Evolutionary conservation across 352 stramenopile species (phyloP).

Genomic region (Aphanomyces invadans): DNA sequence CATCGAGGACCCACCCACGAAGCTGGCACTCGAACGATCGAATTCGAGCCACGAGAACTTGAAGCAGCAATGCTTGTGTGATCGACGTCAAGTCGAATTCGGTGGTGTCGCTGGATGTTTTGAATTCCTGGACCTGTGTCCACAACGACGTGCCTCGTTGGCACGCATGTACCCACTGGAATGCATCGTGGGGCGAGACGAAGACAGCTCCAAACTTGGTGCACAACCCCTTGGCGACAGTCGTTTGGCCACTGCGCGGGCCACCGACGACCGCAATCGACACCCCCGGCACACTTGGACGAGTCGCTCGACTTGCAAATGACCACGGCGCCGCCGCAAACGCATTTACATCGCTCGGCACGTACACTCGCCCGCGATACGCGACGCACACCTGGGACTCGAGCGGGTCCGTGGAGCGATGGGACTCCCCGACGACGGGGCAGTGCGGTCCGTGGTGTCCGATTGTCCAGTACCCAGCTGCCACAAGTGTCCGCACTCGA

Average conservation of each 20-base stretch:
- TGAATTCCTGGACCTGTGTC: background rate
- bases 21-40: background rate
- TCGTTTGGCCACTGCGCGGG: background rate
- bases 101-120: background rate
- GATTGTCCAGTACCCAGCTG: background rate
- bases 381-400: background rate
- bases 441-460: slow-evolving; percentile 13
- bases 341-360: background rate
- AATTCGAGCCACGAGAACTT: slow-evolving; percentile 7
- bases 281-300: background rate
- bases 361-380: slow-evolving; percentile 5
- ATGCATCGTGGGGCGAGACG: background rate
- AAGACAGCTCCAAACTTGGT: background rate
- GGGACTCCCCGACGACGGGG: background rate
- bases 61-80: background rate
- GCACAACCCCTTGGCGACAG: background rate
- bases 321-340: slow-evolving; percentile 1
- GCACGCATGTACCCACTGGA: slow-evolving; percentile 6
- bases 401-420: background rate
- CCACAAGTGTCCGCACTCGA: background rate
- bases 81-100: background rate
- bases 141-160: background rate
- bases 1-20: slow-evolving; percentile 6
- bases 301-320: background rate
- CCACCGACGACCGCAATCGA: background rate